A percentile compares a stretch with the other conserved stretches of the same genome.
These are phyloP conservation scores for Calonectria fujianensis DNA, from an alignment of 2,329 filamentous ascomycete genomes.

Conservation along the genomic window DNA sequence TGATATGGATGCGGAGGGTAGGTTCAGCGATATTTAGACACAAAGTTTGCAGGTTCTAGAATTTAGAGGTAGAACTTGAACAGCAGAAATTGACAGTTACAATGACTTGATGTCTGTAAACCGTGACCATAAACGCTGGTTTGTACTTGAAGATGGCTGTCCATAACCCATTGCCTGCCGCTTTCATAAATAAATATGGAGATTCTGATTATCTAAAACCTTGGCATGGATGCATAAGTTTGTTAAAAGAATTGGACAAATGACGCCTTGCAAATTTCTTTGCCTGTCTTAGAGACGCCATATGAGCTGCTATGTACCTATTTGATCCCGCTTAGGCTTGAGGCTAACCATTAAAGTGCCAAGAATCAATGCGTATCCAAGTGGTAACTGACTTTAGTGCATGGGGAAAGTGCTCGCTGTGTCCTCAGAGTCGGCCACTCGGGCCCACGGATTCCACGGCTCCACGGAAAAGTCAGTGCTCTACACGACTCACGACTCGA, in stretches of 20 bases:
- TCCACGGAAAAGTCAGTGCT: not conserved
- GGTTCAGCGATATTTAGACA: not conserved
- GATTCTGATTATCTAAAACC: too few species aligned
- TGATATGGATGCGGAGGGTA: not conserved
- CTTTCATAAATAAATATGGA: too few species aligned
- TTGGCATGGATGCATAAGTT: too few species aligned
- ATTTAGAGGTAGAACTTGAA: not conserved
- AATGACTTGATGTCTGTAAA: too few species aligned
- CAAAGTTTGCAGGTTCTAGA: not conserved
- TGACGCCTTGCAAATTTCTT: not conserved
- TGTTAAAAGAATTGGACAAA: too few species aligned
- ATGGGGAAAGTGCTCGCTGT: not conserved
- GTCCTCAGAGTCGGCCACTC: not conserved
- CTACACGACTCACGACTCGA: not conserved
- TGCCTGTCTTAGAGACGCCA: not conserved
- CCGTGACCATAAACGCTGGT: not conserved
- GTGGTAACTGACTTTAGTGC: not conserved
- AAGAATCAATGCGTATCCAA: not conserved
- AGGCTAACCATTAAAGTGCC: not conserved
- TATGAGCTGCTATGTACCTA: not conserved
- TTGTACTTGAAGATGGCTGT: not conserved
- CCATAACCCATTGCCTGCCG: too few species aligned
- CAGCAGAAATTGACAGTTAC: too few species aligned
- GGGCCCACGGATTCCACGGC: conserved; percentile 9
- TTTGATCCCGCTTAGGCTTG: not conserved